Percentiles rank a stretch among this genome's conserved stretches.
Evolutionary conservation across 2,329 filamentous ascomycete genomes (phyloP).

Genomic region (Fusarium vanettenii): DNA sequence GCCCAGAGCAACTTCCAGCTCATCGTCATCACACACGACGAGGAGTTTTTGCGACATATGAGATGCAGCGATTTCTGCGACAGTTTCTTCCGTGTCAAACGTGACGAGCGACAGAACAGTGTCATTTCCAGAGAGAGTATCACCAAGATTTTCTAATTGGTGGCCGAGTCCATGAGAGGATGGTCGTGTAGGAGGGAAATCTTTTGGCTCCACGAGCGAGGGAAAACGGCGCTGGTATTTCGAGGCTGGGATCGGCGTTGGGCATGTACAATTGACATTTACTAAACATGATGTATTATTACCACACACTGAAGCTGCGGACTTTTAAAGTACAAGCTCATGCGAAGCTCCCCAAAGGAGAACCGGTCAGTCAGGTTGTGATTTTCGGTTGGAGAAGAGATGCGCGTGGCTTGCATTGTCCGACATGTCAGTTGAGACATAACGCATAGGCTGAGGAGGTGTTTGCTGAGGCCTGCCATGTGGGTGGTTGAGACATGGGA

Average conservation of each 20-base stretch:
- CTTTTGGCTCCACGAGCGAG: constrained; percentile 7
- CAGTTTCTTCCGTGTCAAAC: constrained; percentile 86
- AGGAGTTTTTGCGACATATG: constrained; percentile 95
- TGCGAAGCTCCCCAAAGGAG: neutral
- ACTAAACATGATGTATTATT: neutral
- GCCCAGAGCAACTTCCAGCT: constrained; percentile 96
- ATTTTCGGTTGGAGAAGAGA: neutral
- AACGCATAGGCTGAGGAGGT: neutral
- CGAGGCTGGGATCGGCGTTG: neutral
- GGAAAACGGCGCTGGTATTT: neutral
- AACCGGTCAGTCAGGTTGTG: neutral
- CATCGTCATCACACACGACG: constrained; percentile 98
- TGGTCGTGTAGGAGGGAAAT: neutral
- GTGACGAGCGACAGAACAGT: constrained; percentile 88
- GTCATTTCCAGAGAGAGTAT: constrained; percentile 80
- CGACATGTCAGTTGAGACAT: neutral
- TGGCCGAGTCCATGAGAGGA: neutral
- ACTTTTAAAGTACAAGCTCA: neutral
- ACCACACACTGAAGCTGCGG: neutral
- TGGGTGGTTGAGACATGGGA: neutral
- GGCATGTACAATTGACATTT: constrained; percentile 12
- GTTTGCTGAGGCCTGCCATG: neutral
- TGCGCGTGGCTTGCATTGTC: neutral
- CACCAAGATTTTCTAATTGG: constrained; percentile 55
- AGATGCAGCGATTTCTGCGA: constrained; percentile 93